These are phyloP conservation scores for Exophiala bonariae DNA, from an alignment of 2,329 filamentous ascomycete genomes.

Conservation along the genomic window DNA sequence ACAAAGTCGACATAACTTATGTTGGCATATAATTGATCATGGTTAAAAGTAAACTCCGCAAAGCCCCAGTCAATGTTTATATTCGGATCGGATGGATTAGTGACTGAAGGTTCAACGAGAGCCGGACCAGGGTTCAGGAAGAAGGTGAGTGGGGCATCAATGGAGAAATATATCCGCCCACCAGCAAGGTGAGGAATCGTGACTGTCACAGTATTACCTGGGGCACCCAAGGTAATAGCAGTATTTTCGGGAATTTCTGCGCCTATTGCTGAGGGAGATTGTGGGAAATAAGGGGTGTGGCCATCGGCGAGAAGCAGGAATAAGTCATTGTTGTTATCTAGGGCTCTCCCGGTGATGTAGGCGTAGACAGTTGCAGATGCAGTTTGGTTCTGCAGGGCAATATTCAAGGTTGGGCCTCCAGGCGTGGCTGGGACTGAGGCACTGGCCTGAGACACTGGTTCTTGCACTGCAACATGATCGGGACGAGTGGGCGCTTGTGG, in stretches of 20 bases:
- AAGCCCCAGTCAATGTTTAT: constrained; percentile 65
- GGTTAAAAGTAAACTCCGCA: constrained; percentile 68
- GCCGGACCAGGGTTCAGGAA: constrained; percentile 69
- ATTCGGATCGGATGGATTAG: constrained; percentile 65
- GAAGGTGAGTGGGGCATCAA: constrained; percentile 63
- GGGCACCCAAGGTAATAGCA: constrained; percentile 63
- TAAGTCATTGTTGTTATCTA: constrained; percentile 60
- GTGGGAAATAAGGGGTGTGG: constrained; percentile 63
- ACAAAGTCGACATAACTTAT: constrained; percentile 78
- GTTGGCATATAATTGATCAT: constrained; percentile 63
- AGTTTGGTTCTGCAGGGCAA: constrained; percentile 67
- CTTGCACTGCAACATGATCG: constrained; percentile 3
- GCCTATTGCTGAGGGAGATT: constrained; percentile 52
- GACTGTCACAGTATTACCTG: constrained; percentile 60
- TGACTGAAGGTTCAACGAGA: constrained; percentile 72
- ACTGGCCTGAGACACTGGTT: not conserved
- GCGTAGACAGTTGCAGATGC: constrained; percentile 62
- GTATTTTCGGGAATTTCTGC: constrained; percentile 50
- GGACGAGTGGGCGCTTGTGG: constrained; percentile 7
- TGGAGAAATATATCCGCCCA: constrained; percentile 70
- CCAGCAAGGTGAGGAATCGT: constrained; percentile 70
- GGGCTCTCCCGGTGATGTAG: constrained; percentile 68
- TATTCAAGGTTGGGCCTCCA: constrained; percentile 50
- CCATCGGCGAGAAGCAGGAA: constrained; percentile 68
- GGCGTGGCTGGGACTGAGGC: not conserved